These are phyloP conservation scores for Cytospora mali DNA, from an alignment of 2,329 filamentous ascomycete genomes.

Conservation along the genomic window DNA sequence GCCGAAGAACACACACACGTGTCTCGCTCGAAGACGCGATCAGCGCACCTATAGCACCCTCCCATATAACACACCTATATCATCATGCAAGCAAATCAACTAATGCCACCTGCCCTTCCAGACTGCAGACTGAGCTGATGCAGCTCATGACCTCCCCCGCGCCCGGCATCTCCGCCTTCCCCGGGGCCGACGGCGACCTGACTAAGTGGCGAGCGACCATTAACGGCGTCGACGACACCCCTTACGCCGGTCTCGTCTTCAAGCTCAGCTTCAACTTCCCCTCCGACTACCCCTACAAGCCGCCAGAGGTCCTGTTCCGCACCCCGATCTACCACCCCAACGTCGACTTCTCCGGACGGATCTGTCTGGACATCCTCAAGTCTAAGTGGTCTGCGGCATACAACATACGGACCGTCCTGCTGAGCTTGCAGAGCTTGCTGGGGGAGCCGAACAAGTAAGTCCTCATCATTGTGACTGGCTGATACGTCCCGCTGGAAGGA, in stretches of 20 bases:
- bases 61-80: too few species aligned
- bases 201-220: conserved; percentile 94
- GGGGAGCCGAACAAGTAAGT: conserved; percentile 98
- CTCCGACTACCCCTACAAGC: conserved; percentile 86
- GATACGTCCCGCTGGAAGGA: background rate
- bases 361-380: conserved; percentile 97
- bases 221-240: conserved; percentile 85
- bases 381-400: conserved; percentile 99
- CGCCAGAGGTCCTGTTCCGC: conserved; percentile 93
- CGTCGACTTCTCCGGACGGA: conserved; percentile 94
- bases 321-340: conserved; percentile 99
- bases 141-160: conserved; percentile 95
- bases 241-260: conserved; percentile 84
- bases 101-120: conserved; percentile 42
- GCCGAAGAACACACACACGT: conserved; percentile 26
- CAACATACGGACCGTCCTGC: conserved; percentile 89
- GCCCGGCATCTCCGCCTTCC: conserved; percentile 93
- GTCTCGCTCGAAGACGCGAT: background rate
- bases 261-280: conserved; percentile 94
- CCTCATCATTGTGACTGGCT: background rate
- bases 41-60: too few species aligned
- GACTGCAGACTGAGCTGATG: conserved; percentile 97
- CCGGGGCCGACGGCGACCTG: conserved; percentile 84
- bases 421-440: conserved; percentile 92
- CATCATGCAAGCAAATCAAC: background rate